Percentiles rank a stretch among this genome's conserved stretches.
Conservation (phyloP, 352 stramenopile species). For the Elongisporangium prolatum region DNA sequence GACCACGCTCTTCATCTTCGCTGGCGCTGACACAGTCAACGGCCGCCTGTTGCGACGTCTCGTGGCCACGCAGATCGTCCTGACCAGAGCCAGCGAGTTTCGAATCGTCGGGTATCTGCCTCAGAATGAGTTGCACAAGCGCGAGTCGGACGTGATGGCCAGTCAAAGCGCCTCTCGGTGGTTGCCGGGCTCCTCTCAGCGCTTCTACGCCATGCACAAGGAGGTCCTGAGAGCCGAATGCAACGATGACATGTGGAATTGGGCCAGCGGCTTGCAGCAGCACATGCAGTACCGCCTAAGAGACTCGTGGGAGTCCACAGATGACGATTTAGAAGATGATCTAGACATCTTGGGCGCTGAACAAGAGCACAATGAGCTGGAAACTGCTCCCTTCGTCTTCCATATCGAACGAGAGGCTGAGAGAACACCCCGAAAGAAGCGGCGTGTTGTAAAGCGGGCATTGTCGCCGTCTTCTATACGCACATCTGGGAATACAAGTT, state of each 20-base stretch:
- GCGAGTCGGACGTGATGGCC: constrained; percentile 34
- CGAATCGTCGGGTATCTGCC: constrained; percentile 28
- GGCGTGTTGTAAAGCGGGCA: not conserved
- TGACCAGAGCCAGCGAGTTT: constrained; percentile 21
- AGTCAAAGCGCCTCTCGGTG: constrained; percentile 11
- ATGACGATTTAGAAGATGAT: not conserved
- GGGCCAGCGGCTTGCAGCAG: not conserved
- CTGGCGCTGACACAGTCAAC: constrained; percentile 33
- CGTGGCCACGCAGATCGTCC: constrained; percentile 41
- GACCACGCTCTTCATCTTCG: constrained; percentile 37
- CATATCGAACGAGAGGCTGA: not conserved
- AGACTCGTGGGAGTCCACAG: not conserved
- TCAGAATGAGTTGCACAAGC: constrained; percentile 41
- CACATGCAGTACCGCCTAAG: not conserved
- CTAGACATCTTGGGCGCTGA: not conserved
- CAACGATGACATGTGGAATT: not conserved
- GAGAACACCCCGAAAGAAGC: not conserved
- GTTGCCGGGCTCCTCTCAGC: constrained; percentile 32
- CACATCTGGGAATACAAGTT: not conserved
- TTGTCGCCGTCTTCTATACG: not conserved
- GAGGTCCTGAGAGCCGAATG: not conserved
- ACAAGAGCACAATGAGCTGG: not conserved
- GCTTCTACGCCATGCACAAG: constrained; percentile 18
- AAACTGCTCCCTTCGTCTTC: not conserved
- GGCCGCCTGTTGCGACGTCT: constrained; percentile 32